These are phyloP conservation scores for Kodamaea derodonti DNA, from an alignment of 1,139 yeast species.

Conservation along the genomic window DNA sequence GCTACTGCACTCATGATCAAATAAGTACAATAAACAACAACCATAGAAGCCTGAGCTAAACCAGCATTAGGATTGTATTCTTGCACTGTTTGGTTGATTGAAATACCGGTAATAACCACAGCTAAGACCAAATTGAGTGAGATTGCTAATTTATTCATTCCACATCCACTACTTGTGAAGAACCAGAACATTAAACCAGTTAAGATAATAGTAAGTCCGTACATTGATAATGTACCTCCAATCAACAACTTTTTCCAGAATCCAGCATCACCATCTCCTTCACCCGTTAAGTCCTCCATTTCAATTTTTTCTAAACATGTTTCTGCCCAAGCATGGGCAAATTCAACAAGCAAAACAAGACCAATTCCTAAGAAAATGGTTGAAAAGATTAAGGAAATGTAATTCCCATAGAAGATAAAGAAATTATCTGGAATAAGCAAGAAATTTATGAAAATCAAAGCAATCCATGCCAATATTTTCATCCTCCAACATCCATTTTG, in stretches of 20 bases:
- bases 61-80: slow-evolving; percentile 95
- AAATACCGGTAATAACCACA: slow-evolving; percentile 60
- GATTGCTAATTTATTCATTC: slow-evolving; percentile 87
- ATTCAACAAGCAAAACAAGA: slow-evolving; percentile 83
- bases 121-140: slow-evolving; percentile 68
- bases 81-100: slow-evolving; percentile 81
- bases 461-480: slow-evolving; percentile 62
- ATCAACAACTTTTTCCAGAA: slow-evolving; percentile 81
- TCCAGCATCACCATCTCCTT: slow-evolving; percentile 29
- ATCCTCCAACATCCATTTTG: slow-evolving; percentile 92
- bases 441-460: slow-evolving; percentile 60
- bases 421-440: slow-evolving; percentile 77
- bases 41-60: slow-evolving; percentile 95
- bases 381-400: slow-evolving; percentile 80
- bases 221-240: slow-evolving; percentile 87
- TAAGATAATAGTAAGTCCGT: slow-evolving; percentile 64
- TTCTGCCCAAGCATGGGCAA: slow-evolving; percentile 99
- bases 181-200: slow-evolving; percentile 77
- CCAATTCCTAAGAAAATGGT: slow-evolving; percentile 87
- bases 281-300: slow-evolving; percentile 69
- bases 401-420: slow-evolving; percentile 87
- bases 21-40: slow-evolving; percentile 88
- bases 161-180: slow-evolving; percentile 82
- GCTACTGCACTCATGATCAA: slow-evolving; percentile 91
- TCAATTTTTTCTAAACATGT: slow-evolving; percentile 90